Evolutionary conservation across 2,329 filamentous ascomycete species (phyloP).

Genomic region (Podosphaera aphanis): DNA sequence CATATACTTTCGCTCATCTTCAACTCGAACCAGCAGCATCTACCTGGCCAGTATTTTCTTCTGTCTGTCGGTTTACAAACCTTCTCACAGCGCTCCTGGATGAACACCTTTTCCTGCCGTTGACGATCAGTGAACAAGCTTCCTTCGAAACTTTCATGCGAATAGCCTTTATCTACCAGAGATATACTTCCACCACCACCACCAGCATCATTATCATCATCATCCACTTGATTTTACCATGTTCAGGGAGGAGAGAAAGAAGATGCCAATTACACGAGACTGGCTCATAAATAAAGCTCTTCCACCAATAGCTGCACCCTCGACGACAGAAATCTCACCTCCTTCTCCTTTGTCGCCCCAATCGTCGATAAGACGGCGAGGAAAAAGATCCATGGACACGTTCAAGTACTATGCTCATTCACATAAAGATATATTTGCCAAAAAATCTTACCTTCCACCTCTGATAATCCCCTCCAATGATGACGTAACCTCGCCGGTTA

Average conservation of each 20-base stretch:
- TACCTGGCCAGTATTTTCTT: too few relatives aligned
- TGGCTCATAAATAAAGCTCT: not conserved
- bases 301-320: not conserved
- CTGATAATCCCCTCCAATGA: slow-evolving; percentile 30
- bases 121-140: too few relatives aligned
- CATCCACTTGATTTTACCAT: not conserved
- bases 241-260: not conserved
- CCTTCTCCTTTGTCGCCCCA: not conserved
- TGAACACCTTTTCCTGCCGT: too few relatives aligned
- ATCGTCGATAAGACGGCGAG: not conserved
- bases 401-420: not conserved
- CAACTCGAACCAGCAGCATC: too few relatives aligned
- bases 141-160: not conserved
- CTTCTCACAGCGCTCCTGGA: too few relatives aligned
- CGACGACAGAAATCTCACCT: not conserved
- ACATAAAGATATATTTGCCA: slow-evolving; percentile 22
- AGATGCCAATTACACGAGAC: not conserved
- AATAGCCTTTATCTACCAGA: not conserved
- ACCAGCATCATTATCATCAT: too few relatives aligned
- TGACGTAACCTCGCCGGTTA: not conserved
- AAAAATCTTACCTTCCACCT: slow-evolving; percentile 33
- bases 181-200: not conserved
- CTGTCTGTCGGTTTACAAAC: too few relatives aligned
- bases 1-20: too few relatives aligned
- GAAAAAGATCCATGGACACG: slow-evolving; percentile 23